Base-by-base conservation (phyloP, 257 asterid genomes). In the Capsicum chinense region DNA sequence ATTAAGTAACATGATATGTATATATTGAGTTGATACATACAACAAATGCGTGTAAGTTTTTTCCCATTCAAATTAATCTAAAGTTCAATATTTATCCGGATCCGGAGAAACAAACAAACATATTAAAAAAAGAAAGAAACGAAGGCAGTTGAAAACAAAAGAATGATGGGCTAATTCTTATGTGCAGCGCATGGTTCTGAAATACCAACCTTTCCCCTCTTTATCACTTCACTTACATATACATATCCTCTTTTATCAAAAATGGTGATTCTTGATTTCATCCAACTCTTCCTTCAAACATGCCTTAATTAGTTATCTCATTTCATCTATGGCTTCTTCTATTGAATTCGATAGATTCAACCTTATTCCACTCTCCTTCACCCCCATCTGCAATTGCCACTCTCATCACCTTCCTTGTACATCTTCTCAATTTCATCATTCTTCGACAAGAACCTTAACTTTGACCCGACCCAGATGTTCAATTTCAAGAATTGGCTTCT, bases 321-420 rank as follows among this genome's bases (percentile, higher is more conserved):
- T 83, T 74, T 71, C 87, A 84, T 79, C 85, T 7, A 92, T 93
- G 97, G 97, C 91, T 82, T 84, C 89, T 83, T 91, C 87, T 50
- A 85, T 88, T 50, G 97, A 94, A 80, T 87, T 90, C 59, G 90
- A 90, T 66, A 90, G 89, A 71, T 85, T 91, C 88, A 92, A 89
- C 50, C 16, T 91, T 12, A 52, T 84, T 47, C 94, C 95, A 8
- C 89, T 87, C 7, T 87, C 93, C 71, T 83, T 90, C 85, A 82
- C 94, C 79, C 87, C 91, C 70, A 84, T 76, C 81, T 86, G 91
- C 84, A 86, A 89, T 87, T 88, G 91, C 56, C 87, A 79, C 86
- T 37, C 56, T 44, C 86, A 90, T 21, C 86, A 79, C 83, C 44
- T 54, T 59, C 86, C 91, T 37, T 59, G 58, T 9, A 19, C 83